Conservation (phyloP, 192 early-diverging fungal species). For the Coemansia sp. region DNA sequence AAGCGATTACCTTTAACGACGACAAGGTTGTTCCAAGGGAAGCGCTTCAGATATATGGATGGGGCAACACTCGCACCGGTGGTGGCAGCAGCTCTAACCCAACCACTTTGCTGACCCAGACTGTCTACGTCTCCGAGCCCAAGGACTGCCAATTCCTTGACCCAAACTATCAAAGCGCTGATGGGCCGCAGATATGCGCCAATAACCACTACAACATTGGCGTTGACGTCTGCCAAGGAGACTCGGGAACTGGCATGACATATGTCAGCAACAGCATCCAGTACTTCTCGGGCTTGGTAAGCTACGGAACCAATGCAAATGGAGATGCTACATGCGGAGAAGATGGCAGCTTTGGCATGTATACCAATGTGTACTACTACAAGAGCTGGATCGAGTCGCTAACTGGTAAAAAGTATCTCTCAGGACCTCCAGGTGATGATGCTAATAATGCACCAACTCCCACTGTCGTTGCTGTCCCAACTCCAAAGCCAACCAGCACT, state of each 20-base stretch:
- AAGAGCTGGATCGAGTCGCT: conserved; percentile 37
- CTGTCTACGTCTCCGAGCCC: conserved; percentile 36
- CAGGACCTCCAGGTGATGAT: neutral
- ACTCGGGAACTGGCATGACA: conserved; percentile 45
- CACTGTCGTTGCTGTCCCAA: neutral
- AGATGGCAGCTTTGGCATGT: conserved; percentile 51
- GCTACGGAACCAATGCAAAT: conserved; percentile 35
- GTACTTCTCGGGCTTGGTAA: conserved; percentile 50
- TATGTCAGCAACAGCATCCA: conserved; percentile 13
- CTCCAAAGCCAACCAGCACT: conserved; percentile 1
- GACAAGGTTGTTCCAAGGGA: conserved; percentile 19
- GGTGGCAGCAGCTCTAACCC: conserved; percentile 23
- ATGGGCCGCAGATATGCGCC: conserved; percentile 39
- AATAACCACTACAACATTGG: conserved; percentile 49
- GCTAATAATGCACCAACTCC: neutral
- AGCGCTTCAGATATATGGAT: conserved; percentile 42
- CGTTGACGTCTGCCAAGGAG: conserved; percentile 51
- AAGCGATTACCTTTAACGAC: conserved; percentile 25
- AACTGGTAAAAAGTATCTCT: conserved; percentile 12
- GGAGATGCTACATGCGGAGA: conserved; percentile 46
- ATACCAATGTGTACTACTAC: conserved; percentile 35
- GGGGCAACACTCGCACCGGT: conserved; percentile 37
- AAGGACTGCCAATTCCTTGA: conserved; percentile 45
- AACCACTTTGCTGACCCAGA: conserved; percentile 22
- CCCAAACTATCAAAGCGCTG: conserved; percentile 23